Conservation (phyloP, 2,329 filamentous ascomycete genomes). For the Aspergillus japonicus region DNA sequence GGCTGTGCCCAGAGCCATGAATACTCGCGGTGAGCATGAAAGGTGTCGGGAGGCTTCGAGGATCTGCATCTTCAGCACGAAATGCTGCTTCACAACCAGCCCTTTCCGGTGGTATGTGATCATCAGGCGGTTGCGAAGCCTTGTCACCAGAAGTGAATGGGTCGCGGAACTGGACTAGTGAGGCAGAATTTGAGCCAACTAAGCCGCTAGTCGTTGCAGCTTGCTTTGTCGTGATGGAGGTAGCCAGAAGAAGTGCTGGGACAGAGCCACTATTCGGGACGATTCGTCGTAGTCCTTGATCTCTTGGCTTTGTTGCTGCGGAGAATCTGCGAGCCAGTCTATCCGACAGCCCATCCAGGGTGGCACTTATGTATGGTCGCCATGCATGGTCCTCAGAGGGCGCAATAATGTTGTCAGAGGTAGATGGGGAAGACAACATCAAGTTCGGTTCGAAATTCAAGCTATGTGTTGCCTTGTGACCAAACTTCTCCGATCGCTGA, state of each 20-base stretch:
- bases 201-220: conserved; percentile 25
- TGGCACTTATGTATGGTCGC: conserved; percentile 41
- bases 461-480: conserved; percentile 41
- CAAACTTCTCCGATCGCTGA: conserved; percentile 57
- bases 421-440: conserved; percentile 10
- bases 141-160: conserved; percentile 27
- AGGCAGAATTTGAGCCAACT: conserved; percentile 21
- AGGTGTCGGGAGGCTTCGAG: conserved; percentile 23
- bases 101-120: conserved; percentile 11
- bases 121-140: conserved; percentile 9
- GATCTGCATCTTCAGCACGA: conserved; percentile 23
- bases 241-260: conserved; percentile 52
- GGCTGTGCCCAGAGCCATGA: conserved; percentile 34
- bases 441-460: conserved; percentile 29
- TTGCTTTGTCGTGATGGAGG: conserved; percentile 31
- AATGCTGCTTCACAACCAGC: conserved; percentile 18
- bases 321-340: conserved; percentile 44
- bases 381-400: conserved; percentile 27
- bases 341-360: conserved; percentile 25
- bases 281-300: conserved; percentile 43
- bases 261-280: conserved; percentile 44
- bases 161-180: conserved; percentile 32
- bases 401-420: neutral
- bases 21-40: conserved; percentile 21
- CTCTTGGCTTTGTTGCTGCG: conserved; percentile 36